phyloP scores from a whole-genome alignment of 2,329 filamentous ascomycete genomes.

The Aspergillus pseudoviridinutans region DNA sequence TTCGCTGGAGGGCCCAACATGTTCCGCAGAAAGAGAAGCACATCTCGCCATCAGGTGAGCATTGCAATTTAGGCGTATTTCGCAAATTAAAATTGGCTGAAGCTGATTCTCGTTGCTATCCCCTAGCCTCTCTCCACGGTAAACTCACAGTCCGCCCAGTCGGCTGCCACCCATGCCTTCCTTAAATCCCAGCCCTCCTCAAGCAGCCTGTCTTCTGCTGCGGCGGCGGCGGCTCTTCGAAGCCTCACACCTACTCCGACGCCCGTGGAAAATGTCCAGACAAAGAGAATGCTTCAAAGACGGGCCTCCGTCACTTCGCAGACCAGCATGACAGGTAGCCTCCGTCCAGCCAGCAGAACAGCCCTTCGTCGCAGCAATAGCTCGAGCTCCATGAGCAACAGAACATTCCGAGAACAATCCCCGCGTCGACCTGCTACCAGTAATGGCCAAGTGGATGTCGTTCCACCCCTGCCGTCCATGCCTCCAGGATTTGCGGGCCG shows the following conservation, averaged over 20 bases:
- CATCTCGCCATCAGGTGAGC: slow-evolving; percentile 37
- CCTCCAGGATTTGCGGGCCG: slow-evolving; percentile 48
- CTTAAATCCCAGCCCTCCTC: slow-evolving; percentile 62
- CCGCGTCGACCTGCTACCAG: slow-evolving; percentile 46
- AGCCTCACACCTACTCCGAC: slow-evolving; percentile 74
- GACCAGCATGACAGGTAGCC: slow-evolving; percentile 46
- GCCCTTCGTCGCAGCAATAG: slow-evolving; percentile 64
- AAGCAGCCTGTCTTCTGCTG: slow-evolving; percentile 72
- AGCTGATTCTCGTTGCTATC: neutral
- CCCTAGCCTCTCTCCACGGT: slow-evolving; percentile 58
- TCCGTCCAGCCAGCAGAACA: slow-evolving; percentile 35
- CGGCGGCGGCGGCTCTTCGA: slow-evolving; percentile 79
- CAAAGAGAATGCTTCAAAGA: slow-evolving; percentile 76
- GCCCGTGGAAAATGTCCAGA: slow-evolving; percentile 76
- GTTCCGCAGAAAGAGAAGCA: slow-evolving; percentile 41
- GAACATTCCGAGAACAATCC: slow-evolving; percentile 78
- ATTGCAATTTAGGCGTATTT: neutral
- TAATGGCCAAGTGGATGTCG: slow-evolving; percentile 46
- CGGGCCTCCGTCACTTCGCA: slow-evolving; percentile 68
- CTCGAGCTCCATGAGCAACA: slow-evolving; percentile 78
- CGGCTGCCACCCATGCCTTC: slow-evolving; percentile 78
- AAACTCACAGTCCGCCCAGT: slow-evolving; percentile 69
- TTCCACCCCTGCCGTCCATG: slow-evolving; percentile 73
- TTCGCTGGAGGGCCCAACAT: slow-evolving; percentile 24
- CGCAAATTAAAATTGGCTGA: neutral